Evolutionary conservation across 164 flowering plant genomes (phyloP).

Genomic region (Sedum album): DNA sequence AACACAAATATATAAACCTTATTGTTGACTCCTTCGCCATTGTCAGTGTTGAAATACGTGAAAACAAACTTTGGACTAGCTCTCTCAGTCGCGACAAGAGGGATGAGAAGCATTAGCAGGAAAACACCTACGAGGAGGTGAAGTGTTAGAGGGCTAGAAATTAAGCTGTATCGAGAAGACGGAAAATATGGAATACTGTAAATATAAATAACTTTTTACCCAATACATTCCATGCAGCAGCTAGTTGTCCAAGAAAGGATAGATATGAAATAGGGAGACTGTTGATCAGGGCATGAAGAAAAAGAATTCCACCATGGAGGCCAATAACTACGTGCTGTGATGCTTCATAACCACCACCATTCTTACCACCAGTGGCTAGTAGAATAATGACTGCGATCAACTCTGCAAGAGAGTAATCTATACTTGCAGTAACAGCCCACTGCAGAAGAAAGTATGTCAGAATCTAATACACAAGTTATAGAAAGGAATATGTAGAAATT

Average conservation of each 20-base stretch:
- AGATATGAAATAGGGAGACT: constrained; percentile 74
- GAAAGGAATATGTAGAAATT: neutral
- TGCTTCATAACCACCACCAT: constrained; percentile 80
- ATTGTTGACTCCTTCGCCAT: constrained; percentile 62
- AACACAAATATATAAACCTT: constrained; percentile 67
- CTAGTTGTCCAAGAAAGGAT: constrained; percentile 81
- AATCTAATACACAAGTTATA: neutral
- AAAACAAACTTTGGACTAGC: constrained; percentile 81
- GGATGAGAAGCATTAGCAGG: constrained; percentile 78
- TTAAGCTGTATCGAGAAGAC: neutral
- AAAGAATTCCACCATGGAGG: constrained; percentile 65
- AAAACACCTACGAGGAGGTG: constrained; percentile 53
- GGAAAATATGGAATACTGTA: neutral
- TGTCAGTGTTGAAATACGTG: constrained; percentile 86
- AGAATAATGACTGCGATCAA: constrained; percentile 88
- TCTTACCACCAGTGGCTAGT: constrained; percentile 82
- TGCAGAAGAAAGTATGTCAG: constrained; percentile 31
- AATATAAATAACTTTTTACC: constrained; percentile 31
- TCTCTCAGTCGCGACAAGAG: constrained; percentile 61
- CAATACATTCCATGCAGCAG: constrained; percentile 83
- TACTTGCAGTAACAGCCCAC: constrained; percentile 99
- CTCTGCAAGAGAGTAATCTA: constrained; percentile 86
- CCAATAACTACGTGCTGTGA: constrained; percentile 70
- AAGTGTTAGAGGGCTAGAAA: neutral
- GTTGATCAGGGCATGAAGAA: constrained; percentile 68